Evolutionary conservation across 139 green algal genomes (phyloP).

Genomic region (Choricystis sp.): DNA sequence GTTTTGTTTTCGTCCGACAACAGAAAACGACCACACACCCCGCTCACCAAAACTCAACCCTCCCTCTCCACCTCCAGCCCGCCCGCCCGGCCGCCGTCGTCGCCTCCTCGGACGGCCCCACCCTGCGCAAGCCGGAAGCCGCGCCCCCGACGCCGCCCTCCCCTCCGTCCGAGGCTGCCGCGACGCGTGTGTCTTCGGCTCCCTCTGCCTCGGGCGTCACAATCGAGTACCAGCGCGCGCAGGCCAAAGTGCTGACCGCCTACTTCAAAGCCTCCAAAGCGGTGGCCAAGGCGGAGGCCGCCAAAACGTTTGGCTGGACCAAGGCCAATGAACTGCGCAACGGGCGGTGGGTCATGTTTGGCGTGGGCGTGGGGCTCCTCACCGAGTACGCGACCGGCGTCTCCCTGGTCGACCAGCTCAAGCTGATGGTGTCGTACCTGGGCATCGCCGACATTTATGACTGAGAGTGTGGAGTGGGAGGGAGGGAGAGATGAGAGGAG

Average conservation of each 20-base stretch:
- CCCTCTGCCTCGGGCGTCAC: conserved; percentile 24
- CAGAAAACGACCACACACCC: neutral
- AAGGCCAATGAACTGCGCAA: conserved; percentile 83
- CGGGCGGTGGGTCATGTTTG: conserved; percentile 96
- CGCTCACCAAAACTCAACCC: neutral
- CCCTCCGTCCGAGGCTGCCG: neutral
- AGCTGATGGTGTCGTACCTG: conserved; percentile 62
- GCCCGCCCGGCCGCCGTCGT: neutral
- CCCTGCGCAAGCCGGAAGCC: neutral
- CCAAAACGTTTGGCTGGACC: conserved; percentile 76
- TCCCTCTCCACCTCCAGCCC: neutral
- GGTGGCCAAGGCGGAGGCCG: conserved; percentile 17
- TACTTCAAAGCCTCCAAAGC: conserved; percentile 64
- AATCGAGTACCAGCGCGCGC: conserved; percentile 71
- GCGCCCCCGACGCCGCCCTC: neutral
- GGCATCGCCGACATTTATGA: conserved; percentile 55
- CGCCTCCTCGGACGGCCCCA: neutral
- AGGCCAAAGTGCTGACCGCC: conserved; percentile 77
- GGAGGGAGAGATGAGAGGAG: neutral
- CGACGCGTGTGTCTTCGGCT: neutral
- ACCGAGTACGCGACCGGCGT: conserved; percentile 94
- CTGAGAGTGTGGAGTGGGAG: conserved; percentile 15
- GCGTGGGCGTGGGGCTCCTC: conserved; percentile 72
- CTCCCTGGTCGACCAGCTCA: conserved; percentile 76
- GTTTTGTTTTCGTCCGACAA: too few relatives aligned